Evolutionary conservation across 2,329 filamentous ascomycete genomes (phyloP).

Genomic region (Thermomyces lanuginosus): DNA sequence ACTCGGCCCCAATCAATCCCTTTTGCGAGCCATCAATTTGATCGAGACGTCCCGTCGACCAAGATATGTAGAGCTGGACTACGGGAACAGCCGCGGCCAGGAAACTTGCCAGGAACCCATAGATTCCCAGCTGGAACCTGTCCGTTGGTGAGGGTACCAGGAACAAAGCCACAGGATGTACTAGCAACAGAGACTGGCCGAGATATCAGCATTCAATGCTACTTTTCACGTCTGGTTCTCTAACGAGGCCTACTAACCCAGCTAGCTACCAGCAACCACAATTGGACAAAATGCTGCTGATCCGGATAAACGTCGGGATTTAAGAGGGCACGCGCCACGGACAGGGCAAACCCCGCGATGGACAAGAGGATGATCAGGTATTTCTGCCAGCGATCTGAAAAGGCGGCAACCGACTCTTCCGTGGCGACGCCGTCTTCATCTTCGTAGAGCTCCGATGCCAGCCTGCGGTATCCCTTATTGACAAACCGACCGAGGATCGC

Average conservation of each 20-base stretch:
- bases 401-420: conserved; percentile 44
- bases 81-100: conserved; percentile 11
- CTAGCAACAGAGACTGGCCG: conserved; percentile 14
- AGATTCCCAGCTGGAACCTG: conserved; percentile 17
- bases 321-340: conserved; percentile 41
- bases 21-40: conserved; percentile 16
- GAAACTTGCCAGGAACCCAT: conserved; percentile 16
- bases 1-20: conserved; percentile 34
- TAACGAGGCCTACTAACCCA: conserved; percentile 40
- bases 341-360: conserved; percentile 37
- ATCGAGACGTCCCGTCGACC: conserved; percentile 10
- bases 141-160: conserved; percentile 18
- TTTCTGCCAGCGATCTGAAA: conserved; percentile 46
- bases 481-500: too few species aligned
- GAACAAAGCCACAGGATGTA: conserved; percentile 20
- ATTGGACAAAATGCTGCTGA: conserved; percentile 31
- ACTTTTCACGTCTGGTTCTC: not conserved
- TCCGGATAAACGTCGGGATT: conserved; percentile 23
- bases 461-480: too few species aligned
- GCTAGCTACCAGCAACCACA: conserved; percentile 43
- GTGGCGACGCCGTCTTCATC: conserved; percentile 56
- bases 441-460: conserved; percentile 43
- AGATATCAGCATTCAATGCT: not conserved
- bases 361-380: conserved; percentile 39
- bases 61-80: conserved; percentile 17